Evolutionary conservation across 176 grass and related monocot species (phyloP), one percentile per base, ranked within the genome.

Genomic region (Eragrostis curvula): DNA sequence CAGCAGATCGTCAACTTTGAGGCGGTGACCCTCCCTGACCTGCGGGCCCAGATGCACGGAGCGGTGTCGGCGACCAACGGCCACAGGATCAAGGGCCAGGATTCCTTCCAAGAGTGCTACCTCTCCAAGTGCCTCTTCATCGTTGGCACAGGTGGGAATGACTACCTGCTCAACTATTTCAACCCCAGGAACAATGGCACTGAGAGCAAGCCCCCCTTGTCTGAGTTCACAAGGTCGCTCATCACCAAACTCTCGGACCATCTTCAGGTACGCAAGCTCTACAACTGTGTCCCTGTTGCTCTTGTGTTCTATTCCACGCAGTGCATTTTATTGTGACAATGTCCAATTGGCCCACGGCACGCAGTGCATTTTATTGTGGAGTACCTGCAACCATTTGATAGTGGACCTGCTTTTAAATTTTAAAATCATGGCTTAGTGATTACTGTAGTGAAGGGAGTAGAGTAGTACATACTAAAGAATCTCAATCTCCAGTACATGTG

Each of bases 151-250:
- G 91, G 91, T 0, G 88, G 91, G 62, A 94, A 90, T 16, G 91
- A 94, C 55, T 94, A 88, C 64, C 51, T 90, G 46, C 82, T 94
- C 64, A 86, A 94, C 66, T 94, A 90, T 82, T 94, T 90, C 82
- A 29, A 55, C 40, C 40, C 76, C 23, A 52, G 41, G 17, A 50
- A 45, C 2, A 76, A 55, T 45, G 74, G 69, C 17, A 6, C 15
- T 6, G 32, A 68, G 1, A 64, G 47, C 9, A 43, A 29, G 58
- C 48, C 81, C 1, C 8, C 2, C 2, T 14, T 90, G 66, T 60
- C 78, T 9, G 77, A 80, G 20, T 94, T 90, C 85, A 94, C 91
- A 16, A 8, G 72, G 2, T 71, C 53, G 1, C 88, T 90, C 70
- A 21, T 88, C 82, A 42, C 64, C 58, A 68, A 68, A 56, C 52